Base-by-base conservation (phyloP, 805 yeast genomes). In the Myxozyma nipponensis region DNA sequence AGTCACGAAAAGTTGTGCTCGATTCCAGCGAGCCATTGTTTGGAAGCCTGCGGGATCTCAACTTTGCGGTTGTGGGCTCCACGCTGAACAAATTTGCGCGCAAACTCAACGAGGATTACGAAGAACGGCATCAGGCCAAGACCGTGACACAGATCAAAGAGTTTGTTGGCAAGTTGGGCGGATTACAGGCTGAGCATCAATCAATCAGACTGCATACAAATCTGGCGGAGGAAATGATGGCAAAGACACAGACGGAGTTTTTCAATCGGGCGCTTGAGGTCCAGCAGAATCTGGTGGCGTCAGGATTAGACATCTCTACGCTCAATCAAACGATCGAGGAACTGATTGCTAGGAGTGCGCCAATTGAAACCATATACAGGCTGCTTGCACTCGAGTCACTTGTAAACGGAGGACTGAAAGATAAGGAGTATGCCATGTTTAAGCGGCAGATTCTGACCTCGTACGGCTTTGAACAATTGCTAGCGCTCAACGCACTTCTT, bases 1-100 rank as follows among this genome's bases (percentile, higher is more conserved):
- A 42, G 46, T 41, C 49, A 26, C 47, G 47, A 15, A 57, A 62
- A 44, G 57, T 61, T 39, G 63, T 64, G 4, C 42, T 66, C 9
- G 60, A 61, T 15, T 52, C 63, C 3, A 36, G 70, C 34, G 87
- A 83, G 57, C 69, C 72, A 9, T 69, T 83, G 4, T 78, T 72
- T 58, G 69, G 68, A 2, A 66, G 74, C 4, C 71, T 90, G 15
- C 78, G 81, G 54, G 78, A 80, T 62, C 68, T 81, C 49, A 89
- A 89, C 56, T 90, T 93, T 66, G 84, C 90, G 1, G 75, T 81
- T 23, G 83, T 90, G 32, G 97, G 97, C 1, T 76, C 79, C 4
- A 73, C 75, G 23, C 72, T 93, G 40, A 90, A 88, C 64, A 65
- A 71, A 23, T 71, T 81, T 49, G 97, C 97, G 0, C 82, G 79